Conservation (phyloP, 768 basidiomycete genomes). For the Agaricus sinodeliciosus region DNA sequence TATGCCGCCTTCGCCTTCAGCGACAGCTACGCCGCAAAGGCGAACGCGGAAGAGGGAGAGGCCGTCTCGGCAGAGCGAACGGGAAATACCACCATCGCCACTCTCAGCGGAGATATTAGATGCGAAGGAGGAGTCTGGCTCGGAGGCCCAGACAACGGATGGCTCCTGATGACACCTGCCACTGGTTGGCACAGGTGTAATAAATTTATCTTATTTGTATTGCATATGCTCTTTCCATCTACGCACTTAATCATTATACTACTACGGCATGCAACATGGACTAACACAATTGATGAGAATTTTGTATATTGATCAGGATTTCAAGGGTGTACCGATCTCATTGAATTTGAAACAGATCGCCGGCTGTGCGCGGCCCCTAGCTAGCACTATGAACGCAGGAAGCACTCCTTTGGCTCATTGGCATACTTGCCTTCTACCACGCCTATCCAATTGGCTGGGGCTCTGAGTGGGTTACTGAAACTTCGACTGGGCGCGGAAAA, state of each 20-base stretch:
- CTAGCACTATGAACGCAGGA: too few relatives aligned
- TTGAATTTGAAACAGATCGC: too few relatives aligned
- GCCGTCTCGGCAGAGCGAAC: slow-evolving; percentile 16
- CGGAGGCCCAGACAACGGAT: slow-evolving; percentile 11
- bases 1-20: slow-evolving; percentile 43
- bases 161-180: not conserved
- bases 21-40: slow-evolving; percentile 32
- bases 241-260: slow-evolving; percentile 5
- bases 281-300: not conserved
- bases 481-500: too few relatives aligned
- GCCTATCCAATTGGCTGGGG: too few relatives aligned
- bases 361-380: too few relatives aligned
- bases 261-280: not conserved
- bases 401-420: too few relatives aligned
- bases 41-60: slow-evolving; percentile 30
- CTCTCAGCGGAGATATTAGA: slow-evolving; percentile 26
- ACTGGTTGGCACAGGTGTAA: slow-evolving; percentile 4
- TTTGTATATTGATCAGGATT: too few relatives aligned
- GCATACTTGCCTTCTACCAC: too few relatives aligned
- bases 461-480: too few relatives aligned
- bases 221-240: slow-evolving; percentile 9
- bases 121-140: slow-evolving; percentile 16
- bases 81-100: slow-evolving; percentile 26
- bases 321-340: too few relatives aligned
- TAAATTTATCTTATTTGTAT: slow-evolving; percentile 15